Percentiles rank a stretch among this genome's conserved stretches.
Conservation (phyloP, 1,284 basidiomycete genomes). For the Termitomyces sp. region DNA sequence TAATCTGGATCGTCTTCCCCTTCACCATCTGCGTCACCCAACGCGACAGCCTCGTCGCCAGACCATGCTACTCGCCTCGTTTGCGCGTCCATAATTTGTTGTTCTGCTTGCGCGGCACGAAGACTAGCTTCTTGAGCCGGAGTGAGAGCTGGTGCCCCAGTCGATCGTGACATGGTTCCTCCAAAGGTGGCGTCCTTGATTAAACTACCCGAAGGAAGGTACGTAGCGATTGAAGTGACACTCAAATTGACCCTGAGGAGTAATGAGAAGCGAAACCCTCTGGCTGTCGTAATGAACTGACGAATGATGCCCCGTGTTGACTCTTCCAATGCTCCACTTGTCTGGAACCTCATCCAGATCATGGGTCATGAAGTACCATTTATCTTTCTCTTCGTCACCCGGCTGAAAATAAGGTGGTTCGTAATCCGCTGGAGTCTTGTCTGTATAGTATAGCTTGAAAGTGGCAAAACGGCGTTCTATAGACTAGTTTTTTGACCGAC, state of each 20-base stretch:
- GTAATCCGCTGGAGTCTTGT: slow-evolving; percentile 69
- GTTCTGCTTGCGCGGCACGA: slow-evolving; percentile 48
- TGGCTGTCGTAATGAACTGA: slow-evolving; percentile 25
- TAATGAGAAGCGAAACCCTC: slow-evolving; percentile 7
- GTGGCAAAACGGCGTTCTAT: slow-evolving; percentile 73
- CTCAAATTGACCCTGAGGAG: slow-evolving; percentile 54
- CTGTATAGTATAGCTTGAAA: slow-evolving; percentile 79
- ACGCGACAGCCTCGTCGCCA: slow-evolving; percentile 37
- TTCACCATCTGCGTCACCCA: slow-evolving; percentile 40
- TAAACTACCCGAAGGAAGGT: slow-evolving; percentile 59
- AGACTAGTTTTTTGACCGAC: neutral
- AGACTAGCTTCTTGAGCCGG: slow-evolving; percentile 50
- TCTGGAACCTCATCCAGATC: slow-evolving; percentile 63
- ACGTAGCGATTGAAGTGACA: slow-evolving; percentile 66
- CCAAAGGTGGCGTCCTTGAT: slow-evolving; percentile 54
- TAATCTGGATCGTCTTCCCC: slow-evolving; percentile 46
- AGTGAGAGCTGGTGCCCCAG: slow-evolving; percentile 36
- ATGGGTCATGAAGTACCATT: slow-evolving; percentile 75
- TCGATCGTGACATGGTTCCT: slow-evolving; percentile 36
- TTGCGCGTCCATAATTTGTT: slow-evolving; percentile 43
- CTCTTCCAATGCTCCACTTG: slow-evolving; percentile 57
- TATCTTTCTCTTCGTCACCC: slow-evolving; percentile 62
- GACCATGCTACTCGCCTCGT: slow-evolving; percentile 45
- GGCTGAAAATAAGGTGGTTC: slow-evolving; percentile 72
- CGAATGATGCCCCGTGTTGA: slow-evolving; percentile 70